A percentile compares a stretch with the other conserved stretches of the same genome.
Conservation (phyloP, 2,329 filamentous ascomycete genomes). For the Ophiosphaerella korrae region DNA sequence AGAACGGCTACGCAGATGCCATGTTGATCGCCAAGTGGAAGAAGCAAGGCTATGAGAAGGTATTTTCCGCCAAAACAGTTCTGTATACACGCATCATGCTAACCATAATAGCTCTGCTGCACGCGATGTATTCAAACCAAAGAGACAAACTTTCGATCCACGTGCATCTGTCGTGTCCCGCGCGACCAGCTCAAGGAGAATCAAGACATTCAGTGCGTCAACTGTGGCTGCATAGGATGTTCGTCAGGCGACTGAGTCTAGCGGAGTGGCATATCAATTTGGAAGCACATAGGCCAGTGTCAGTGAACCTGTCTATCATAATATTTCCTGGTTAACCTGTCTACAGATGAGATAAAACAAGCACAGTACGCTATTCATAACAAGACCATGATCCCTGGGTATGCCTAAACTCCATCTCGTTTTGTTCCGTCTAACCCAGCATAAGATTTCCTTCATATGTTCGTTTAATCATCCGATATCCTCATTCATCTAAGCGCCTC, state of each 20-base stretch:
- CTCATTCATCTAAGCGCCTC: not conserved
- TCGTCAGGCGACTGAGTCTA: constrained; percentile 73
- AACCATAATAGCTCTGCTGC: constrained; percentile 74
- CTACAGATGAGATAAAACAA: constrained; percentile 28
- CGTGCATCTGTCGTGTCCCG: constrained; percentile 95
- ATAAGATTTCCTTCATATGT: not conserved
- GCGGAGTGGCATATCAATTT: not conserved
- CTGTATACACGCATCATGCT: constrained; percentile 1
- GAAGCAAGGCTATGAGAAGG: constrained; percentile 98
- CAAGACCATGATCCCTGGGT: constrained; percentile 17
- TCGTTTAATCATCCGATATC: not conserved
- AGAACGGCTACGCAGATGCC: constrained; percentile 94
- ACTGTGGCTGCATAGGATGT: constrained; percentile 91
- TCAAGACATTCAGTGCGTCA: constrained; percentile 90
- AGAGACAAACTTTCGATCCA: constrained; percentile 98
- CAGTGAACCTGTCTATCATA: constrained; percentile 19
- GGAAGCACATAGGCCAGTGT: constrained; percentile 12
- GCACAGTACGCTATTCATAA: constrained; percentile 12
- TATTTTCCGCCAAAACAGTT: constrained; percentile 46
- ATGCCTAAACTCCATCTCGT: constrained; percentile 22
- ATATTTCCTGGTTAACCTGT: constrained; percentile 28
- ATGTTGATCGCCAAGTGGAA: constrained; percentile 99
- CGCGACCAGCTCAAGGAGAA: constrained; percentile 87
- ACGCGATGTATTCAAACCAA: constrained; percentile 98
- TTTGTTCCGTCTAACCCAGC: not conserved